A percentile compares a stretch with the other conserved stretches of the same genome.
phyloP scores from a whole-genome alignment of 129 eudicot species.

The Mikania micrantha region DNA sequence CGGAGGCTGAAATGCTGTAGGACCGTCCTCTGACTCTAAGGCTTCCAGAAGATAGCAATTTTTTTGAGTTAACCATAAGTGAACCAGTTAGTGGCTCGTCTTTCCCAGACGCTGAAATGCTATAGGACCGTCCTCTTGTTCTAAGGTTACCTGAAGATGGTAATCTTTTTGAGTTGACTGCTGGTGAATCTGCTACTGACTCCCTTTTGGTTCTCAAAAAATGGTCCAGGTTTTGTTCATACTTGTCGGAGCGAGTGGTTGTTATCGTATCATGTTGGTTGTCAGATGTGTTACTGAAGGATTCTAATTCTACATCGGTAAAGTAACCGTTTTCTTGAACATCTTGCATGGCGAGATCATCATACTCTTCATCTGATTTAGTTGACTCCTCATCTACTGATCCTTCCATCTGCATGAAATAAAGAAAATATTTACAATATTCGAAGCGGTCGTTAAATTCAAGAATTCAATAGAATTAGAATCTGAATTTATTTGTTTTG shows the following conservation, averaged over 20 bases:
- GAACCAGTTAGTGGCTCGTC: conserved; percentile 13
- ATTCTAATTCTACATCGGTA: conserved; percentile 53
- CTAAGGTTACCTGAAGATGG: conserved; percentile 28
- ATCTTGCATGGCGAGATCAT: conserved; percentile 82
- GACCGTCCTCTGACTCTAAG: conserved; percentile 48
- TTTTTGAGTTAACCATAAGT: not conserved
- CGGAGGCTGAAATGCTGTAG: conserved; percentile 43
- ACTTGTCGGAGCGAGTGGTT: conserved; percentile 24
- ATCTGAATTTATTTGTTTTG: not conserved
- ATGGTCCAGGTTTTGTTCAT: conserved; percentile 42
- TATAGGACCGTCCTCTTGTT: conserved; percentile 55
- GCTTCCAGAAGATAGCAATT: conserved; percentile 22
- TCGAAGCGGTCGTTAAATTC: not conserved
- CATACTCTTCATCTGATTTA: conserved; percentile 84
- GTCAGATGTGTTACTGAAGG: not conserved
- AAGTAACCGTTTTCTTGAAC: conserved; percentile 51
- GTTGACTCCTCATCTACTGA: conserved; percentile 88
- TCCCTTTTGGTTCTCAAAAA: conserved; percentile 42
- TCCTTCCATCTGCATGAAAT: conserved; percentile 54
- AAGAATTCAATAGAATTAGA: not conserved
- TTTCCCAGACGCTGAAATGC: conserved; percentile 41
- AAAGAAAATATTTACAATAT: not conserved
- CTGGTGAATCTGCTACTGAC: not conserved
- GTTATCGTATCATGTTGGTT: not conserved
- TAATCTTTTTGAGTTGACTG: conserved; percentile 31